Base-by-base conservation (phyloP, 1,284 basidiomycete genomes). In the Anthracocystis walkeri region DNA sequence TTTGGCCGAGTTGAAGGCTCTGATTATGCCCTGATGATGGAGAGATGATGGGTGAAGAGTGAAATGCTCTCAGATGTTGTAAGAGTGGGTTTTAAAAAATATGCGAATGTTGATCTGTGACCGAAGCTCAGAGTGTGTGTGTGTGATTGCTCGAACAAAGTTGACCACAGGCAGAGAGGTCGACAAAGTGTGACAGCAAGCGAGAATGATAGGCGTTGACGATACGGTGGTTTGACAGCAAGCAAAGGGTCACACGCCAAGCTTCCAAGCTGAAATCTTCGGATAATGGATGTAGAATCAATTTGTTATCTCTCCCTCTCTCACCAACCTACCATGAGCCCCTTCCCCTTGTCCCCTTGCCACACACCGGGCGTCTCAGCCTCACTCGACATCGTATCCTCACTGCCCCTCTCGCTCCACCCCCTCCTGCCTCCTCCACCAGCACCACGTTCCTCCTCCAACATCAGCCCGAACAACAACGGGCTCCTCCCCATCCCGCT, bases 1-100 rank as follows among this genome's bases (percentile, higher is more conserved):
- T 31, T 20, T 64, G 42, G 50, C 55, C 25, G 49, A 58, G 21
- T 23, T 62, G 25, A 53, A 40, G 1, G 35, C 4, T 45, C 18
- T 57, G 18, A 16, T 57, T 29, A 7, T 38, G n/a, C 20, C 49
- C 14, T 8, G 29, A 8, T n/a, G 8, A 29, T 8, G 29, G 29
- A 29, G 29, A 29, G 29, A 29, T 5, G 7, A 33, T 23, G 25
- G 46, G 2, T 7, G 44, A 46, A 21, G 44, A 45, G 16, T 16
- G 44, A 48, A 11, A 29, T 38, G 35, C 14, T 33, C 33, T 10
- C 11, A 2, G 7, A 7, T 33, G 33, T 12, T 7, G 35, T 16
- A 14, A 8, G 29, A 29, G 29, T 5, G 29, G 35, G 8, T 33
- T 33, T 33, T 33, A 11, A 12, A 16, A 14, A 14, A 14, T 12